Evolutionary conservation across 306 rosid species (phyloP).

Genomic region (Sicyos baderoa): DNA sequence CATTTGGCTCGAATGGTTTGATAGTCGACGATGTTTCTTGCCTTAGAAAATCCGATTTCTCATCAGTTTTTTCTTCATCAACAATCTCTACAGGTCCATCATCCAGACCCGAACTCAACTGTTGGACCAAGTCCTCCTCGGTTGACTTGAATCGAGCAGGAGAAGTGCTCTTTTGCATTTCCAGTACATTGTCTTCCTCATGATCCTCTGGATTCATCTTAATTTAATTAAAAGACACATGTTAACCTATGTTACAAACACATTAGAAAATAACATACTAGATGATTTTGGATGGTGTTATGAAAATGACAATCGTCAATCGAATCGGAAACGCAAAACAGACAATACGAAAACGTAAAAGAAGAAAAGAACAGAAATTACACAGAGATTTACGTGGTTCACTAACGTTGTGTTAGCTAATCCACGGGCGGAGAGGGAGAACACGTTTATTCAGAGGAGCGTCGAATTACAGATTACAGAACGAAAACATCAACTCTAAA

Average conservation of each 20-base stretch:
- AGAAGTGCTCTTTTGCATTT: slow-evolving; percentile 38
- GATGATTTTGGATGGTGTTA: background rate
- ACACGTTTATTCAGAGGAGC: too few relatives aligned
- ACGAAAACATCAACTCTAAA: too few relatives aligned
- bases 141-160: slow-evolving; percentile 60
- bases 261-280: background rate
- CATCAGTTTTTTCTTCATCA: slow-evolving; percentile 22
- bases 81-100: slow-evolving; percentile 21
- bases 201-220: slow-evolving; percentile 62
- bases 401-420: too few relatives aligned
- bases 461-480: too few relatives aligned
- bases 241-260: background rate
- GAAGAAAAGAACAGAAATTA: too few relatives aligned
- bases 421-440: too few relatives aligned
- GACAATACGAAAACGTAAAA: too few relatives aligned
- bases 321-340: too few relatives aligned
- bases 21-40: slow-evolving; percentile 20
- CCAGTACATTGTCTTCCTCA: slow-evolving; percentile 31
- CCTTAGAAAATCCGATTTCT: slow-evolving; percentile 27
- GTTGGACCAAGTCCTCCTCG: slow-evolving; percentile 53
- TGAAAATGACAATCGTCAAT: too few relatives aligned
- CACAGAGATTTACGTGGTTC: too few relatives aligned
- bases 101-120: slow-evolving; percentile 31
- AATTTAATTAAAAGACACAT: slow-evolving; percentile 23
- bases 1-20: slow-evolving; percentile 27